These are phyloP conservation scores for Populus hybrid DNA, from an alignment of 441 rosid species.

Conservation along the genomic window DNA sequence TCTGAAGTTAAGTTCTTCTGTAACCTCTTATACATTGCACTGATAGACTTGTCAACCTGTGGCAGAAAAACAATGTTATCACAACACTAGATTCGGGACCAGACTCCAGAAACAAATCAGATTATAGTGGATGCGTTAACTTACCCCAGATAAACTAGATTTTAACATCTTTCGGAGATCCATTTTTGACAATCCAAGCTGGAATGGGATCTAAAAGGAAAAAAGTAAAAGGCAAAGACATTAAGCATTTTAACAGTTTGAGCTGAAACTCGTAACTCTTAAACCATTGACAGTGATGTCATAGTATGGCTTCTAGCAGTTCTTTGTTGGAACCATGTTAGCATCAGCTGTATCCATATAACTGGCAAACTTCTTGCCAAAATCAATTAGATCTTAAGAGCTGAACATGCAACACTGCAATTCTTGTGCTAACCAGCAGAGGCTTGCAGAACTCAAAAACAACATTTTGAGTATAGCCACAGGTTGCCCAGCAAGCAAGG, in stretches of 20 bases:
- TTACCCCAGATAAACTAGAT: constrained; percentile 93
- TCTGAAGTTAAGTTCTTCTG: constrained; percentile 95
- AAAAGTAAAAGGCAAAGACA: neutral
- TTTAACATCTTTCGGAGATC: constrained; percentile 94
- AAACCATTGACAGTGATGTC: neutral
- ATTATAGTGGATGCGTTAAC: constrained; percentile 9
- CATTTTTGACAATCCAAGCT: constrained; percentile 89
- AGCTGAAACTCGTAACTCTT: neutral
- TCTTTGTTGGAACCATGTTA: neutral
- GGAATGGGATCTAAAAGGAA: constrained; percentile 82
- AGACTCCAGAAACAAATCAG: neutral
- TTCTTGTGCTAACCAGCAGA: neutral
- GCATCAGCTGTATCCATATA: neutral
- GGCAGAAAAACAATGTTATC: constrained; percentile 8
- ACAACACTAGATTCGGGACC: neutral
- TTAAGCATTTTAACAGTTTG: neutral
- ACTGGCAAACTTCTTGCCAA: neutral
- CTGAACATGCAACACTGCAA: neutral
- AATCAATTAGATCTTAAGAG: neutral
- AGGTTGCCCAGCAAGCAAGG: neutral
- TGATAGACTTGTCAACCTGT: constrained; percentile 90
- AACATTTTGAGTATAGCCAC: neutral
- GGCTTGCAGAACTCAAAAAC: neutral
- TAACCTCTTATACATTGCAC: constrained; percentile 90
- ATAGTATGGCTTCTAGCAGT: neutral